Evolutionary conservation across 2,329 filamentous ascomycete genomes (phyloP).

Genomic region (Paracamarosporium sp.): DNA sequence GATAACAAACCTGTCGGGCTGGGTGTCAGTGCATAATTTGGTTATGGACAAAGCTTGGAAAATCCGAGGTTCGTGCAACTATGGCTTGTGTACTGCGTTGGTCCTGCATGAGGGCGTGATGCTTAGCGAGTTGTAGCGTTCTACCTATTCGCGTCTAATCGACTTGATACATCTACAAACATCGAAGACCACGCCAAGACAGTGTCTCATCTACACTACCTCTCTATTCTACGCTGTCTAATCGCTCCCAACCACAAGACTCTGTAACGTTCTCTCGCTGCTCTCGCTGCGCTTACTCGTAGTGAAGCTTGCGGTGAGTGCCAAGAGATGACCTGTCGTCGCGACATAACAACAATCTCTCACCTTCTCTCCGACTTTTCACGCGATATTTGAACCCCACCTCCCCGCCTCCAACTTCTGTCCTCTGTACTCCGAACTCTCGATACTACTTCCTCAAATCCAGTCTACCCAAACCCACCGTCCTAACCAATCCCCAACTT

Average conservation of each 20-base stretch:
- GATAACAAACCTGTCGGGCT: constrained; percentile 31
- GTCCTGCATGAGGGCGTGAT: not conserved
- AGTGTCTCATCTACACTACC: no score
- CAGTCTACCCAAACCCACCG: not conserved
- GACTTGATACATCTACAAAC: no score
- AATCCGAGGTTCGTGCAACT: not conserved
- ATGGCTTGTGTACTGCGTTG: no score
- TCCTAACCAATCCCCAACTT: not conserved
- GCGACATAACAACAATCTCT: constrained; percentile 9
- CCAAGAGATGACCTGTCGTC: constrained; percentile 17
- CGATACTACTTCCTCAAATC: not conserved
- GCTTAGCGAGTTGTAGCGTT: constrained; percentile 1
- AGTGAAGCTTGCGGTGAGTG: not conserved
- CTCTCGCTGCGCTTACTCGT: not conserved
- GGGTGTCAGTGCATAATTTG: constrained; percentile 25
- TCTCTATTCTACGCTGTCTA: no score
- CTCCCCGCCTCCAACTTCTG: not conserved
- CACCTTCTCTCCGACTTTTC: constrained; percentile 11
- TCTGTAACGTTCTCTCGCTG: not conserved
- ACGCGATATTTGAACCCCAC: not conserved
- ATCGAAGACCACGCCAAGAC: no score
- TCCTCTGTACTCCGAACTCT: not conserved
- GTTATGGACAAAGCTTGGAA: not conserved
- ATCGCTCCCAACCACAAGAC: no score
- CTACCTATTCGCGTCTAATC: not conserved